Evolutionary conservation across 768 basidiomycete genomes (phyloP), one percentile per base, ranked within the genome.

Genomic region (Leucocoprinus leucothites): DNA sequence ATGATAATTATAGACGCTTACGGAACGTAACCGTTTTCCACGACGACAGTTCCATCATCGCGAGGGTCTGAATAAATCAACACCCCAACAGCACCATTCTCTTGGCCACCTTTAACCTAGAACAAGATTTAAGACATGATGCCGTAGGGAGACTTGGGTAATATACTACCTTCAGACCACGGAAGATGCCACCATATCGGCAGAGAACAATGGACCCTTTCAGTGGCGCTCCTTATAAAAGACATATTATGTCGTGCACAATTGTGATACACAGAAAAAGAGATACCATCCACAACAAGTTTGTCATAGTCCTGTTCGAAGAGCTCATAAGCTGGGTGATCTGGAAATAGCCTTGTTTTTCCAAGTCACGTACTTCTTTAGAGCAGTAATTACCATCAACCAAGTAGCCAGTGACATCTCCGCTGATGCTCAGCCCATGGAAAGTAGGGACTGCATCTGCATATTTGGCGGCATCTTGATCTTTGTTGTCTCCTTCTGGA

Each of bases 341-440:
- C 25, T 13, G n/a, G 22, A 44, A 9, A 3, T 21, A 34, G 7
- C 35, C 19, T 45, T n/a, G 16, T 7, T 19, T 48, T 24, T 14
- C 22, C 21, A 31, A 11, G 22, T 36, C 9, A 59, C 66, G 51
- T 53, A 75, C 77, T 57, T 82, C 79, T 67, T 88, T 85, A 2
- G 77, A 76, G 3, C 93, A 91, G 60, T 92, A 93, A 56, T 90
- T 86, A 7, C 82, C 94, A 61, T 91, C 91, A n/a, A 95, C 73
- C 13, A 79, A 66, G 45, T 79, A 73, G 4, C 91, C 89, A 40
- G 78, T 74, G 16, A 82, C 93, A 59, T 86, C 83, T 0, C 94
- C 95, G 53, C 80, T 82, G 45, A 78, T 80, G 62, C 88, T 91
- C 13, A 91, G 71, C 1, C 93, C 94, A 70, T 95, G 94, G 81